Evolutionary conservation across 495 filamentous ascomycete genomes (phyloP).

Genomic region (Pseudevernia furfuracea): DNA sequence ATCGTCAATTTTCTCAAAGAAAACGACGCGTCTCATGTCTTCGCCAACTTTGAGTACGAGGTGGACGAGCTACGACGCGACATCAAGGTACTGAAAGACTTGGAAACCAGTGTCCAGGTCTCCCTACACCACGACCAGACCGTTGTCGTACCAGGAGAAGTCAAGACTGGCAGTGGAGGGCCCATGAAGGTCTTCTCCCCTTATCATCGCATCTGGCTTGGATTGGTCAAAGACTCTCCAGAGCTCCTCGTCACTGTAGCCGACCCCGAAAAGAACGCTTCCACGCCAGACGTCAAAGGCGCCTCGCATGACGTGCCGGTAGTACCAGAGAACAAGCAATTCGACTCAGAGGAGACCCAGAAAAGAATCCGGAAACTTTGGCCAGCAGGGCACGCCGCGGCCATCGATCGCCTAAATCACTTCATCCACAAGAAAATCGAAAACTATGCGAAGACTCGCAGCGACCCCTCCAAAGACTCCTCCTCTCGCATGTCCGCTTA

Average conservation of each 20-base stretch:
- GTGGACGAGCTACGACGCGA: slow-evolving; percentile 61
- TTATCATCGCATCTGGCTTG: slow-evolving; percentile 36
- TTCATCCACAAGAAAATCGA: slow-evolving; percentile 35
- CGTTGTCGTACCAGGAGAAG: slow-evolving; percentile 33
- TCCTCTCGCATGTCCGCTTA: slow-evolving; percentile 37
- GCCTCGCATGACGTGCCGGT: slow-evolving; percentile 28
- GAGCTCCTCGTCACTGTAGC: slow-evolving; percentile 31
- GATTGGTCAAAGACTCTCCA: slow-evolving; percentile 28
- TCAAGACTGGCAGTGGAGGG: slow-evolving; percentile 30
- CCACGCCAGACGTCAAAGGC: slow-evolving; percentile 24
- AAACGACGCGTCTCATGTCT: slow-evolving; percentile 46
- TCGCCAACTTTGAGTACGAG: slow-evolving; percentile 69
- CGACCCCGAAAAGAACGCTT: slow-evolving; percentile 30
- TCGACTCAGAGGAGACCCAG: slow-evolving; percentile 30
- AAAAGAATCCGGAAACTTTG: slow-evolving; percentile 35
- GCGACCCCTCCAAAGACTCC: slow-evolving; percentile 33
- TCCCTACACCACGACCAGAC: slow-evolving; percentile 37
- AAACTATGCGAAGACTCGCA: slow-evolving; percentile 33
- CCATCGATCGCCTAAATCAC: slow-evolving; percentile 31
- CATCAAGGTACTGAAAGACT: slow-evolving; percentile 30
- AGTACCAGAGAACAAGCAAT: slow-evolving; percentile 34
- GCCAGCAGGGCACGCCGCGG: slow-evolving; percentile 38
- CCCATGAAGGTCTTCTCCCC: slow-evolving; percentile 41
- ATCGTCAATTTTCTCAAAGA: slow-evolving; percentile 35
- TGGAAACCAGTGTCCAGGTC: slow-evolving; percentile 26